A percentile compares a stretch with the other conserved stretches of the same genome.
These are phyloP conservation scores for Chloromonas sp. DNA, from an alignment of 163 green algal species.

Conservation along the genomic window DNA sequence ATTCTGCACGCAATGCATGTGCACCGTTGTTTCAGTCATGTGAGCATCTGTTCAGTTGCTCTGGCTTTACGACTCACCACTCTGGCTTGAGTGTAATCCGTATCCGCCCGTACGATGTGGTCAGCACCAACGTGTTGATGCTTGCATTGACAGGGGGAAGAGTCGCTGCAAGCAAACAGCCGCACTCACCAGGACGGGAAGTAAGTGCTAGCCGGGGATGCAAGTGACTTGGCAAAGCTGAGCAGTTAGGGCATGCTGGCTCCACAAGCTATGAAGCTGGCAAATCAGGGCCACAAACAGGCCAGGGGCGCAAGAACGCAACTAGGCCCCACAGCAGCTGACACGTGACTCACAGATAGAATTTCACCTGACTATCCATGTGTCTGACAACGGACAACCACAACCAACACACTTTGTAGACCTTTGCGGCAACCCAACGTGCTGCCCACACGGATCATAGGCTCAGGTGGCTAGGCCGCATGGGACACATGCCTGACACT, in stretches of 20 bases:
- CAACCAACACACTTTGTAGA: too few species aligned
- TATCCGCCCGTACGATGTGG: constrained; percentile 6
- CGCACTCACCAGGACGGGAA: background rate
- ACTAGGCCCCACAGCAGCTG: background rate
- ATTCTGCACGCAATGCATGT: too few species aligned
- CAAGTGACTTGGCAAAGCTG: background rate
- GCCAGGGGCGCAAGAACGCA: background rate
- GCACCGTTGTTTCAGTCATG: too few species aligned
- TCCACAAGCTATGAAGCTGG: background rate
- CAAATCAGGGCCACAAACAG: background rate
- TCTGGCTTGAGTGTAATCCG: constrained; percentile 11
- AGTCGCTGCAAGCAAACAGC: background rate
- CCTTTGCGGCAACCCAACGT: too few species aligned
- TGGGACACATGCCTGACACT: background rate
- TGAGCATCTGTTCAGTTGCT: too few species aligned
- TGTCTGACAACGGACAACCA: too few species aligned
- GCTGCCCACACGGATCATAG: too few species aligned
- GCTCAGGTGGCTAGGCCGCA: background rate
- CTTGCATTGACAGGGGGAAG: constrained; percentile 8
- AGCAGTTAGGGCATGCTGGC: background rate
- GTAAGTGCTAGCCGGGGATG: background rate
- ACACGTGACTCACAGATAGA: background rate
- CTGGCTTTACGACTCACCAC: background rate
- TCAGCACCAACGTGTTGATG: constrained; percentile 6
- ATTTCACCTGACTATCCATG: too few species aligned